Conservation (phyloP, 495 filamentous ascomycete species). For the Trichodelitschia bisporula region DNA sequence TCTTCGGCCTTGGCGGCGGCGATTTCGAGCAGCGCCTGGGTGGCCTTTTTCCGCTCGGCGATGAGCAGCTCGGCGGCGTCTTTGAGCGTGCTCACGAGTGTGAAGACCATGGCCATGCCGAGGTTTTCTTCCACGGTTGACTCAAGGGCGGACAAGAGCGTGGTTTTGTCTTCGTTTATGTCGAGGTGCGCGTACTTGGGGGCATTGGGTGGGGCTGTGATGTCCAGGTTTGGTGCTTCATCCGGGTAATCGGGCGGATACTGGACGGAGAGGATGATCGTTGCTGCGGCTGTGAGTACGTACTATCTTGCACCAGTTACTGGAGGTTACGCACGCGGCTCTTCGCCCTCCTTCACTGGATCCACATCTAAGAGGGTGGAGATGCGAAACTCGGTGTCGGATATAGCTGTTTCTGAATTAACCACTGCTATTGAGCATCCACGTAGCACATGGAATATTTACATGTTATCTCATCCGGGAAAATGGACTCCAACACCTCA, state of each 20-base stretch:
- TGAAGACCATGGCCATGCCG: constrained; percentile 97
- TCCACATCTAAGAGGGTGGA: constrained; percentile 58
- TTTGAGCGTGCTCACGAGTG: constrained; percentile 63
- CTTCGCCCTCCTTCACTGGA: too few species aligned
- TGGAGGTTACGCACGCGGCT: too few species aligned
- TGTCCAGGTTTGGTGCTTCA: constrained; percentile 51
- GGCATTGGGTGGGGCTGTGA: constrained; percentile 44
- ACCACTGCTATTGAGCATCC: background rate
- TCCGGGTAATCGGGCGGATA: constrained; percentile 80
- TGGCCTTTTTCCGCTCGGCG: constrained; percentile 35
- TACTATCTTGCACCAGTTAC: too few species aligned
- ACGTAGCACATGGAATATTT: too few species aligned
- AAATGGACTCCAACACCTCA: constrained; percentile 93
- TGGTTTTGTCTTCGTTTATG: constrained; percentile 41
- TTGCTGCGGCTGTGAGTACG: too few species aligned
- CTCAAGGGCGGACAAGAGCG: constrained; percentile 40
- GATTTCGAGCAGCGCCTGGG: constrained; percentile 35
- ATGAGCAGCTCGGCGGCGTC: constrained; percentile 68
- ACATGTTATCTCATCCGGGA: constrained; percentile 94
- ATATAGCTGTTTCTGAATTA: constrained; percentile 35
- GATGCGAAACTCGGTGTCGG: constrained; percentile 65
- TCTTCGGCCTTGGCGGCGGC: constrained; percentile 48
- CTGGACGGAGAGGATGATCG: constrained; percentile 53
- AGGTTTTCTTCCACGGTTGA: constrained; percentile 65
- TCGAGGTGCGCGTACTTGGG: constrained; percentile 36